A percentile compares a stretch with the other conserved stretches of the same genome.
Conservation (phyloP, 1,284 basidiomycete species). For the Cutaneotrichosporon mucoides region DNA sequence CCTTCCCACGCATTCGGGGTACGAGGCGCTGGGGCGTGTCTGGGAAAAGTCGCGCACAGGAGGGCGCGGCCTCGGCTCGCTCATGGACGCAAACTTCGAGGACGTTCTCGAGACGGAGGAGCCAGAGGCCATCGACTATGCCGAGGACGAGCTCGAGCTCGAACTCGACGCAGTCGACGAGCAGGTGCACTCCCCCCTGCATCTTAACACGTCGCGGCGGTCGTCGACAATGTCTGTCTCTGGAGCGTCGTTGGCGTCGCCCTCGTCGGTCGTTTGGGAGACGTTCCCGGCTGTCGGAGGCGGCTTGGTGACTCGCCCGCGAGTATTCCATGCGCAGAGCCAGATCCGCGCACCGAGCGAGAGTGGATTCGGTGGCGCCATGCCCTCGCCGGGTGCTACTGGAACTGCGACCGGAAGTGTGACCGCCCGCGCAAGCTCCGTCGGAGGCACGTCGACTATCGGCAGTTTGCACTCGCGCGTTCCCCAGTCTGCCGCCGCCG, state of each 20-base stretch:
- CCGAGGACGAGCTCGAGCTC: slow-evolving; percentile 26
- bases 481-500: background rate
- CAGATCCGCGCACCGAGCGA: slow-evolving; percentile 55
- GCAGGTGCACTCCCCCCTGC: background rate
- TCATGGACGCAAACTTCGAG: slow-evolving; percentile 33
- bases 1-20: slow-evolving; percentile 57
- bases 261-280: slow-evolving; percentile 33
- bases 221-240: background rate
- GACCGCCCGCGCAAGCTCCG: slow-evolving; percentile 45
- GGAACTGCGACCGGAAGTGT: slow-evolving; percentile 35
- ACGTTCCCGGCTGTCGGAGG: slow-evolving; percentile 72
- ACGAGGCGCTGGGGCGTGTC: slow-evolving; percentile 47
- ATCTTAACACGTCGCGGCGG: background rate
- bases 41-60: slow-evolving; percentile 62
- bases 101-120: slow-evolving; percentile 59
- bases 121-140: slow-evolving; percentile 46
- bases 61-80: slow-evolving; percentile 50
- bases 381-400: slow-evolving; percentile 43
- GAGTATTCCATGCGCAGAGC: slow-evolving; percentile 69
- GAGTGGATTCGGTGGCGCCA: slow-evolving; percentile 32
- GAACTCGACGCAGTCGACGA: slow-evolving; percentile 5
- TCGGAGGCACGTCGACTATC: slow-evolving; percentile 41
- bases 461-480: slow-evolving; percentile 1
- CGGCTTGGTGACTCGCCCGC: slow-evolving; percentile 66
- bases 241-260: background rate